phyloP scores from a whole-genome alignment of 169 alveolate species.

The Perkinsus marinus region DNA sequence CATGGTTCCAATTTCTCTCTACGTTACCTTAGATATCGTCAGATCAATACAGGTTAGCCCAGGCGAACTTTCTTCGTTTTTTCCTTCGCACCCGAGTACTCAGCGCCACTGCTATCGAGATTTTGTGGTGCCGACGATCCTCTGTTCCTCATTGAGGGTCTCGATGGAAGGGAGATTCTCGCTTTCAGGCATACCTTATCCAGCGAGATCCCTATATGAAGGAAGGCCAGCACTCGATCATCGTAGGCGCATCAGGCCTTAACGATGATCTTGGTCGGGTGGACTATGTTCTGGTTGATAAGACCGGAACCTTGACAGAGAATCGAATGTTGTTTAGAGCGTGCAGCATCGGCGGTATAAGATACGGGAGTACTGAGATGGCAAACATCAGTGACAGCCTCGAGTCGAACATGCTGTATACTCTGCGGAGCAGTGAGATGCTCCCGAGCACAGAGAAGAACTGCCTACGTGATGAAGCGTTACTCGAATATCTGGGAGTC shows the following conservation, averaged over 20 bases:
- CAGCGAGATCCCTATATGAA: not conserved
- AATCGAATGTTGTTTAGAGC: constrained; percentile 14
- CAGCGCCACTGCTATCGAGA: no score
- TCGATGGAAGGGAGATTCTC: no score
- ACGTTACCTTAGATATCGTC: not conserved
- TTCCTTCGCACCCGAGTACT: no score
- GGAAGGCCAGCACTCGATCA: not conserved
- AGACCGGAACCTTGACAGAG: constrained; percentile 30
- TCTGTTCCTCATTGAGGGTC: no score
- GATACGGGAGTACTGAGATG: not conserved
- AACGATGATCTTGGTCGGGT: constrained; percentile 3
- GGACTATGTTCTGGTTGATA: constrained; percentile 13
- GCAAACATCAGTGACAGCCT: no score
- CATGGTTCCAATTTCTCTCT: not conserved
- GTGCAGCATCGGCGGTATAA: not conserved
- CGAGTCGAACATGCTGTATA: no score
- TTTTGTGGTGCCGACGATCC: no score
- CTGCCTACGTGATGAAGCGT: not conserved
- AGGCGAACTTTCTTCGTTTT: no score
- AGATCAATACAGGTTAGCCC: not conserved
- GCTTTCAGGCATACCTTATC: not conserved
- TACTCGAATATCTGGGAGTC: not conserved
- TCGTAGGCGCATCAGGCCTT: not conserved
- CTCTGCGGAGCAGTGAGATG: not conserved
- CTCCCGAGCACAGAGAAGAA: not conserved